Percentiles rank a stretch among this genome's conserved stretches.
These are phyloP conservation scores for Aspergillus sp. DNA, from an alignment of 2,329 filamentous ascomycete genomes.

Conservation along the genomic window DNA sequence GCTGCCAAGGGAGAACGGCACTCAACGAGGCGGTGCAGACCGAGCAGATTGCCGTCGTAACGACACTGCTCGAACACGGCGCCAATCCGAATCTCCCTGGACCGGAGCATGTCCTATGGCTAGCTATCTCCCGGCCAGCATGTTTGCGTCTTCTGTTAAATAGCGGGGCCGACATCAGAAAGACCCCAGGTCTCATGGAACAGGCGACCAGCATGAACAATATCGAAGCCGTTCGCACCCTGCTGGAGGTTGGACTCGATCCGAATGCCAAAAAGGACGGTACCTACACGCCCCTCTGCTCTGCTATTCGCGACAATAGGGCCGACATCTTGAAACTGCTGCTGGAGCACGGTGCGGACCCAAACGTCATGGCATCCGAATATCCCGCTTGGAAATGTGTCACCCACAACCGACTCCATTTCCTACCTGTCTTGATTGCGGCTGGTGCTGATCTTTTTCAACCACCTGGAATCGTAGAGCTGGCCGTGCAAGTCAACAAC, in stretches of 20 bases:
- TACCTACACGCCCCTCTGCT: slow-evolving; percentile 68
- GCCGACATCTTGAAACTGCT: slow-evolving; percentile 64
- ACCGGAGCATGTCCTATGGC: slow-evolving; percentile 70
- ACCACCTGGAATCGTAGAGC: slow-evolving; percentile 68
- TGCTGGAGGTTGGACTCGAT: slow-evolving; percentile 62
- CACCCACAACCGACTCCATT: slow-evolving; percentile 64
- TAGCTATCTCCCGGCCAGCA: slow-evolving; percentile 60
- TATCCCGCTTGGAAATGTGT: slow-evolving; percentile 70
- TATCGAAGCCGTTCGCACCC: slow-evolving; percentile 60
- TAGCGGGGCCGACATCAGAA: slow-evolving; percentile 62
- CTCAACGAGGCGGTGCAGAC: slow-evolving; percentile 64
- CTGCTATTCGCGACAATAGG: slow-evolving; percentile 67
- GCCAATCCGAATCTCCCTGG: slow-evolving; percentile 70
- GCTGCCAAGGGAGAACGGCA: slow-evolving; percentile 62
- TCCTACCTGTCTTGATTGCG: slow-evolving; percentile 60
- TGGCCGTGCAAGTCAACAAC: slow-evolving; percentile 64
- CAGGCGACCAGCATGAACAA: slow-evolving; percentile 65
- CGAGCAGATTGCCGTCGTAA: slow-evolving; percentile 60
- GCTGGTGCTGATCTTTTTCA: slow-evolving; percentile 62
- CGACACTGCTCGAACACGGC: slow-evolving; percentile 56
- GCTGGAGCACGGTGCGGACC: slow-evolving; percentile 54
- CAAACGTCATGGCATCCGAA: slow-evolving; percentile 60
- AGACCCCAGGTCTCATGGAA: slow-evolving; percentile 65
- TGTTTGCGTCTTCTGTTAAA: slow-evolving; percentile 61
- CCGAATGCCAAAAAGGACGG: slow-evolving; percentile 66